Conservation (phyloP, 2,329 filamentous ascomycete species). For the Chrysoporthe austroafricana region DNA sequence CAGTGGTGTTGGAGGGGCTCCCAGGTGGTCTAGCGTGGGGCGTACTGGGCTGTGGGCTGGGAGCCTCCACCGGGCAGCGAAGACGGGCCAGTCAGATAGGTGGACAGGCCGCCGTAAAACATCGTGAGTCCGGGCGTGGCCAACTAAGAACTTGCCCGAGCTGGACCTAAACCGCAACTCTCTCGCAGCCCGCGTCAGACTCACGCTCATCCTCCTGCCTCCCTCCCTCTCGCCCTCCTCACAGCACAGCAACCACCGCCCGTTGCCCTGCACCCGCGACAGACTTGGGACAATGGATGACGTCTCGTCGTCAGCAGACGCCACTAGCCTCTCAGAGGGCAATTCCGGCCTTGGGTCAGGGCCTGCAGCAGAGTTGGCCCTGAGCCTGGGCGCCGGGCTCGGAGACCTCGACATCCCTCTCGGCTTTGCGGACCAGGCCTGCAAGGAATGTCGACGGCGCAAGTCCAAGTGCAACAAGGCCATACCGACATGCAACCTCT, state of each 20-base stretch:
- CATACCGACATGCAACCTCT: slow-evolving; percentile 45
- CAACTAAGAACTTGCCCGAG: slow-evolving; percentile 14
- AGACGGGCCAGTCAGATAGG: slow-evolving; percentile 23
- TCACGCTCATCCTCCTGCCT: not conserved
- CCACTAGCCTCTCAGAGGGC: slow-evolving; percentile 25
- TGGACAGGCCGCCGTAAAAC: slow-evolving; percentile 25
- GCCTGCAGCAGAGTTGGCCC: slow-evolving; percentile 15
- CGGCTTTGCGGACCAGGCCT: slow-evolving; percentile 40
- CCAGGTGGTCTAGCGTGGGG: not conserved
- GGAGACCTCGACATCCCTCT: slow-evolving; percentile 29
- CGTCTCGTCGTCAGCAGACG: slow-evolving; percentile 22
- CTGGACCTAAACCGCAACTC: slow-evolving; percentile 4
- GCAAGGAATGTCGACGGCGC: slow-evolving; percentile 46
- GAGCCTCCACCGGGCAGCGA: slow-evolving; percentile 21
- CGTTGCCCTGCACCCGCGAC: not conserved
- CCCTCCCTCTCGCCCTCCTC: slow-evolving; percentile 6
- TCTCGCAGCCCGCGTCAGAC: slow-evolving; percentile 6
- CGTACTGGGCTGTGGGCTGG: not conserved
- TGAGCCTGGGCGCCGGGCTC: slow-evolving; percentile 28
- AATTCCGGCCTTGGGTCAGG: slow-evolving; percentile 19
- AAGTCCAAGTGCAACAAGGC: slow-evolving; percentile 45
- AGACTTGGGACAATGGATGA: slow-evolving; percentile 26
- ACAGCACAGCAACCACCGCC: slow-evolving; percentile 1
- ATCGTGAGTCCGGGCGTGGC: slow-evolving; percentile 29
- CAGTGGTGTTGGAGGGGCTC: not conserved